Percentiles rank a stretch among this genome's conserved stretches.
Evolutionary conservation across 1,139 yeast species (phyloP).

Genomic region (Suhomyces taliae): DNA sequence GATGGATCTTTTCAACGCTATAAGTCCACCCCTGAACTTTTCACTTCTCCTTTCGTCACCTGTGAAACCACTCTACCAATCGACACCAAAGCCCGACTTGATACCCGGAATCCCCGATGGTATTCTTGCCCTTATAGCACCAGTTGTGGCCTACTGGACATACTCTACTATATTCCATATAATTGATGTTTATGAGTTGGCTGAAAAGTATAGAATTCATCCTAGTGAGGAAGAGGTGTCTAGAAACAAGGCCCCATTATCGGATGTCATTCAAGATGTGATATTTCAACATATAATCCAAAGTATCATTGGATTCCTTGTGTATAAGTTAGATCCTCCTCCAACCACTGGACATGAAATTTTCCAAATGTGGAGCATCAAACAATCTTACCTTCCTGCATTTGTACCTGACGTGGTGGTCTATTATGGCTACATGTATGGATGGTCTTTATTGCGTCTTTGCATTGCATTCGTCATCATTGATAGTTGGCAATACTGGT

Average conservation of each 20-base stretch:
- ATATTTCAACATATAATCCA: constrained; percentile 81
- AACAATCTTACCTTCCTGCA: constrained; percentile 36
- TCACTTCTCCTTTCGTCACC: constrained; percentile 12
- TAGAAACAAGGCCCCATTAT: constrained; percentile 71
- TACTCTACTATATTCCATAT: constrained; percentile 73
- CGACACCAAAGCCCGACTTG: constrained; percentile 36
- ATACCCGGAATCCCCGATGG: constrained; percentile 71
- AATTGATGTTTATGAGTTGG: constrained; percentile 69
- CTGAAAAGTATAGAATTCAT: constrained; percentile 84
- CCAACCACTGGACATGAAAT: constrained; percentile 76
- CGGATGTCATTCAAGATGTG: constrained; percentile 78
- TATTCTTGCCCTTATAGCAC: constrained; percentile 66
- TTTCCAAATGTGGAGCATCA: constrained; percentile 64
- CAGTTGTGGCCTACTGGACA: constrained; percentile 82
- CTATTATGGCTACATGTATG: constrained; percentile 57
- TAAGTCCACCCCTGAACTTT: background rate
- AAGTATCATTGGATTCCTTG: constrained; percentile 60
- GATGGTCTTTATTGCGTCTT: constrained; percentile 57
- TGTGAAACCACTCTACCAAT: constrained; percentile 10
- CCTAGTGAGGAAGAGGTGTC: constrained; percentile 80
- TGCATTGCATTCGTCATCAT: constrained; percentile 66
- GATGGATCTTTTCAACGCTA: background rate
- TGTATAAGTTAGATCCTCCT: constrained; percentile 58
- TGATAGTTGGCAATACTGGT: constrained; percentile 93
- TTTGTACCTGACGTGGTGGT: constrained; percentile 46